Evolutionary conservation across 305 asterid genomes (phyloP), one percentile per base, ranked within the genome.

Genomic region (Solanum aculeatissimum): DNA sequence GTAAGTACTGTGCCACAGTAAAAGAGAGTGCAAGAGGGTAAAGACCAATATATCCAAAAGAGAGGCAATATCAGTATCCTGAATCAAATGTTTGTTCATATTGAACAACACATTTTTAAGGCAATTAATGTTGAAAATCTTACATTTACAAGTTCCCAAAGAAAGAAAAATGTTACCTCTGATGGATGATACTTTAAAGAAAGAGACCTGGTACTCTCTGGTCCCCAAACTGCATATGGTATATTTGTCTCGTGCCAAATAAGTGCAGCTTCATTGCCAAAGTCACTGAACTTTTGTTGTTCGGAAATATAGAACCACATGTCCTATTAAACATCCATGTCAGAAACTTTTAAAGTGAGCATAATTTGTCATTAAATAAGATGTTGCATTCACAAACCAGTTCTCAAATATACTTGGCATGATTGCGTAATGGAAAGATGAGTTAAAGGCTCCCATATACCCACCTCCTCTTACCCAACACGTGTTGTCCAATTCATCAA

Each of bases 211-310:
- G 88, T 89, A 90, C 98, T 93, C 83, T 93, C 97, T 21, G 94
- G 89, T 83, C 91, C 91, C 98, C 98, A 97, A 86, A 94, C 96
- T 83, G 98, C 99, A 90, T 94, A 97, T 25, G 99, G 99, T 87
- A 97, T 92, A 83, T 92, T 95, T 49, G 98, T 92, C 93, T 97
- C 99, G 55, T 97, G 98, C 98, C 98, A 97, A 84, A 91, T 87
- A 80, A 97, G 96, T 83, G 97, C 94, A 81, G 89, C 84, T 91
- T 97, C 98, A 89, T 81, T 93, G 58, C 97, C 90, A 81, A 97
- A 97, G 89, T 97, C 98, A 85, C 86, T 89, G 83, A 97, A 94
- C 14, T 84, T 91, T 83, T 95, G 95, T 79, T 92, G 88, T 78
- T 92, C 96, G 6, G 99, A 95, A 80, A 97, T 91, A 89, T 97